Base-by-base conservation (phyloP, 352 stramenopile genomes). In the Phytopythium montanum region DNA sequence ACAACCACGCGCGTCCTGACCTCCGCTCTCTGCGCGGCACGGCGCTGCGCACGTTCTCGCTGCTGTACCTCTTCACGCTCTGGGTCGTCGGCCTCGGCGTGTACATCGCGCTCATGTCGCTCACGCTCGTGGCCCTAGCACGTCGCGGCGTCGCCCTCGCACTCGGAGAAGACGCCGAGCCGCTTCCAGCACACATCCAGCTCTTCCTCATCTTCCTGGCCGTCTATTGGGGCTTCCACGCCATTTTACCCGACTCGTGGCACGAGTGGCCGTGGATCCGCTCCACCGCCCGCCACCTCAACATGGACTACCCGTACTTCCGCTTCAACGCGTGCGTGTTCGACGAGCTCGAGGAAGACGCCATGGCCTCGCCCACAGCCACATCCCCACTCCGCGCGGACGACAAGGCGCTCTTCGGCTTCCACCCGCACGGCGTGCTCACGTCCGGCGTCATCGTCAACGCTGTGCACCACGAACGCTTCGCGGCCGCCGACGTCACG, bases 351-450 rank as follows among this genome's bases (percentile, higher is more conserved):
- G 59, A 72, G 2, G 19, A 59, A 12, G 39, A 60, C 9, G 21
- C 21, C 2, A 14, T 26, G 4, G 62, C 65, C 13, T 51, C 53
- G 36, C 16, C 64, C 28, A 58, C 29, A 4, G 45, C 53, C 13
- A 64, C 33, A 19, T 52, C 45, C 14, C 45, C 45, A 26, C 52
- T 73, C 0, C 51, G 67, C 26, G 52, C 56, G 7, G 44, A 70
- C 23, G 64, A 65, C 19, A 60, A 46, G 23, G 59, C 65, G 16
- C 26, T 76, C 28, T 76, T 76, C 56, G 69, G 72, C 16, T 90
- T 88, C 61, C 81, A 93, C 48, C 81, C 83, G 26, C 83, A 91
- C 45, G 83, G 83, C 29, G 70, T 88, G 19, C 57, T 90, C 21
- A 77, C 75, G 5, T 80, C 69, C 52, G 84, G 81, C 3, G 79